Evolutionary conservation across 2,329 filamentous ascomycete genomes (phyloP), one percentile per base, ranked within the genome.

Genomic region (Venturia asperata): DNA sequence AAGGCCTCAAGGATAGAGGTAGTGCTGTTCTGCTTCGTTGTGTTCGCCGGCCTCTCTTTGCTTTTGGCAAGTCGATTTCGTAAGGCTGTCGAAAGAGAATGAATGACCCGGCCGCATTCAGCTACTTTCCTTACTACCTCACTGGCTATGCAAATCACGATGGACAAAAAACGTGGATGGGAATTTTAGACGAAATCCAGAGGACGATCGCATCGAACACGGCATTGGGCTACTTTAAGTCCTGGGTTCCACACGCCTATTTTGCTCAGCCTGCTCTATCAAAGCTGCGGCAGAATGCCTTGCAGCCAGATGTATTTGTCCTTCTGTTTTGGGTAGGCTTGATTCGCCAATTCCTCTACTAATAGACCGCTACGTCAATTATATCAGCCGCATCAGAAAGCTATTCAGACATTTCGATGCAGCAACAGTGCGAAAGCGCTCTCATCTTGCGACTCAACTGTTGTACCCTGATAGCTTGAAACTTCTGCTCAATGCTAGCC

Each of bases 191-290:
- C 13, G 27, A 58, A n/a, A 9, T 27, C 3, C 52, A 37, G 30
- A 58, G 30, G 30, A n/a, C 52, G 30, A 58, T 58, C 52, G 52
- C 52, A 58, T 58, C 37, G 52, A n/a, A 5, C 37, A 37, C 30
- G 52, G 52, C 27, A 58, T 37, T 58, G 52, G 52, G 15, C 52
- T 4, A 21, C 52, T 58, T 58, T 58, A 58, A 58, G 37, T 58
- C 52, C 19, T 30, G 27, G 37, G 52, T 58, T 11, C 52, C 52
- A 37, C 30, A 58, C 27, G 52, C 52, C 27, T 27, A 58, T 19
- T n/a, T 10, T n/a, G 52, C 52, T 58, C 52, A 58, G 52, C 52
- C 52, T 58, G 27, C 52, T 21, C 52, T n/a, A 19, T n/a, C 37
- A 24, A 37, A 27, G 52, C 52, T 37, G 52, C 52, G 52, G 17